These are phyloP conservation scores for Tolypocladium sp. DNA, from an alignment of 2,329 filamentous ascomycete genomes.

Conservation along the genomic window DNA sequence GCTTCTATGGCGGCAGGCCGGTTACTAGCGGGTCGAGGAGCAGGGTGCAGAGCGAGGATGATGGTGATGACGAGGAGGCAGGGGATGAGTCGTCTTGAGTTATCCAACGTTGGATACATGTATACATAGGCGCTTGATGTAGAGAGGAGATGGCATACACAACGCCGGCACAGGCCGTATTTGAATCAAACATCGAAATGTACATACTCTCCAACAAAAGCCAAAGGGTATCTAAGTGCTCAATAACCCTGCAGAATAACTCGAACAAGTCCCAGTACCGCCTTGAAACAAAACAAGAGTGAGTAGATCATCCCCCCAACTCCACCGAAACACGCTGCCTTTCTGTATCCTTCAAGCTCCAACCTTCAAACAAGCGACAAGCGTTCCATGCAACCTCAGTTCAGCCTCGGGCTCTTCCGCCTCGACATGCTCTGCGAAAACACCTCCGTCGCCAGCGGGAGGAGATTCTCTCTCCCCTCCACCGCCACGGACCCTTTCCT, in stretches of 20 bases:
- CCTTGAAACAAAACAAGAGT: conserved; percentile 3
- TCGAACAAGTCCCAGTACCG: not conserved
- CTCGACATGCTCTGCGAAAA: conserved; percentile 36
- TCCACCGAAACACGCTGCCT: not conserved
- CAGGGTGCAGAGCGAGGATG: conserved; percentile 6
- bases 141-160: not conserved
- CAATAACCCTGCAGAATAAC: conserved; percentile 1
- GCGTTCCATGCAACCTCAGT: conserved; percentile 17
- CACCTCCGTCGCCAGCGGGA: conserved; percentile 23
- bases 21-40: not conserved
- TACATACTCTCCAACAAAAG: conserved; percentile 1
- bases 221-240: conserved; percentile 6
- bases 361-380: not conserved
- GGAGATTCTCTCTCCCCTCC: conserved; percentile 43
- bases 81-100: conserved; percentile 4
- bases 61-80: not conserved
- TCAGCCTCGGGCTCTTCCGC: conserved; percentile 47
- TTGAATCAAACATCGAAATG: not conserved
- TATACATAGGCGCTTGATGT: not conserved
- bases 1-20: conserved; percentile 9
- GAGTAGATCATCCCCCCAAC: not conserved
- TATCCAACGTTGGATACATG: not conserved
- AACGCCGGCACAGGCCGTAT: not conserved
- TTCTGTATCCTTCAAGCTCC: not conserved
- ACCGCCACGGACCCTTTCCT: conserved; percentile 19